These are phyloP conservation scores for Gremmenia infestans DNA, from an alignment of 2,329 filamentous ascomycete genomes.

Conservation along the genomic window DNA sequence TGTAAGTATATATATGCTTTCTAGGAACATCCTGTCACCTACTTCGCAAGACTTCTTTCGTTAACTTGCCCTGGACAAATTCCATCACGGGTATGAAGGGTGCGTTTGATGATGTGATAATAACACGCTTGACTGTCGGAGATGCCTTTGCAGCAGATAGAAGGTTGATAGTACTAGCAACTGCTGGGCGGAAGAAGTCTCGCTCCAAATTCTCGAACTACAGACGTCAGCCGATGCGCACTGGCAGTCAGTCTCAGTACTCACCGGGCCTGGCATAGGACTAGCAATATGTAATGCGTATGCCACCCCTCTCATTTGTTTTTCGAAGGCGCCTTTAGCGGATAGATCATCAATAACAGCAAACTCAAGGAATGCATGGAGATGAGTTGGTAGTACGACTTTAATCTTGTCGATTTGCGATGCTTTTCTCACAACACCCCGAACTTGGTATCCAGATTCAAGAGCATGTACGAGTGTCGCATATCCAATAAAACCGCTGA, in stretches of 20 bases:
- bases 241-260: not conserved
- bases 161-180: constrained; percentile 33
- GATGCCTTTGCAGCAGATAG: constrained; percentile 33
- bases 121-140: constrained; percentile 32
- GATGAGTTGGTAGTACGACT: not conserved
- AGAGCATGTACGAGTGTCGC: not conserved
- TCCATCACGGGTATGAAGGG: constrained; percentile 7
- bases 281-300: not conserved
- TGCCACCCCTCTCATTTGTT: not conserved
- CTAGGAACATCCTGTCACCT: not conserved
- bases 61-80: not conserved
- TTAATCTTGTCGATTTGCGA: not conserved
- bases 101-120: constrained; percentile 37
- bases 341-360: not conserved
- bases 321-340: not conserved
- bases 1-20: no score
- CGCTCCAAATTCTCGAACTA: constrained; percentile 2
- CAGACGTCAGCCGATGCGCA: no score
- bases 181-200: constrained; percentile 27
- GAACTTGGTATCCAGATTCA: not conserved
- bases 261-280: not conserved
- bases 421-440: not conserved
- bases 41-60: not conserved
- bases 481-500: not conserved
- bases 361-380: not conserved